A percentile compares a stretch with the other conserved stretches of the same genome.
phyloP scores from a whole-genome alignment of 768 basidiomycete species.

The Suillus lakei region DNA sequence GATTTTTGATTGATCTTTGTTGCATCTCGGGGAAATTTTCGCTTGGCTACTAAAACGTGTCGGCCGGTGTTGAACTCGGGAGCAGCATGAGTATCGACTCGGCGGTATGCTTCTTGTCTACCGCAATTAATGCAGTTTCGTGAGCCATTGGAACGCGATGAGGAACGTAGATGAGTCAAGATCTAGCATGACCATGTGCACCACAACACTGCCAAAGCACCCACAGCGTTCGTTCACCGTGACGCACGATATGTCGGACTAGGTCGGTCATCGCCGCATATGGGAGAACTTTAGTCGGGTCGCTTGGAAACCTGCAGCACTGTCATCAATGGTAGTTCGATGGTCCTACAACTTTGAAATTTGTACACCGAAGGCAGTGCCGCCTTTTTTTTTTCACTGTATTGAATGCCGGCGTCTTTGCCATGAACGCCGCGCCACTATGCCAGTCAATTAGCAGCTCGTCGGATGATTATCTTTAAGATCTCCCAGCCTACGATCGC shows the following conservation, averaged over 20 bases:
- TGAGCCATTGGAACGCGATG: neutral
- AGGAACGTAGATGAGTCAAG: neutral
- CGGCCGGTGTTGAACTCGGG: neutral
- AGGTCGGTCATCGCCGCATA: neutral
- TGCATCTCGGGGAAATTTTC: neutral
- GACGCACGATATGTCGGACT: neutral
- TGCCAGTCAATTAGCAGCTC: neutral
- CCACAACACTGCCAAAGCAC: neutral
- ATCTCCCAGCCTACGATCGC: neutral
- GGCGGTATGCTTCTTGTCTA: neutral
- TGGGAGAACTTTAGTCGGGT: neutral
- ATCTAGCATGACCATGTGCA: neutral
- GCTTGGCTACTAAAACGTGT: neutral
- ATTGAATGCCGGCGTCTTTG: neutral
- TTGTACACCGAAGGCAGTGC: neutral
- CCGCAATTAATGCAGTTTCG: neutral
- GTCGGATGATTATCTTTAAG: neutral
- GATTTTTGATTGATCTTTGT: neutral
- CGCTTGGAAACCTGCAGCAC: neutral
- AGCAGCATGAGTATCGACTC: neutral
- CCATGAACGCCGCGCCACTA: neutral
- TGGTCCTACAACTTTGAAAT: neutral
- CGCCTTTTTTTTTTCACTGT: neutral
- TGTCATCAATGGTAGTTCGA: neutral
- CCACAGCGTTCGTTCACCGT: neutral